Evolutionary conservation across 306 rosid species (phyloP).

Genomic region (Prunus mira): DNA sequence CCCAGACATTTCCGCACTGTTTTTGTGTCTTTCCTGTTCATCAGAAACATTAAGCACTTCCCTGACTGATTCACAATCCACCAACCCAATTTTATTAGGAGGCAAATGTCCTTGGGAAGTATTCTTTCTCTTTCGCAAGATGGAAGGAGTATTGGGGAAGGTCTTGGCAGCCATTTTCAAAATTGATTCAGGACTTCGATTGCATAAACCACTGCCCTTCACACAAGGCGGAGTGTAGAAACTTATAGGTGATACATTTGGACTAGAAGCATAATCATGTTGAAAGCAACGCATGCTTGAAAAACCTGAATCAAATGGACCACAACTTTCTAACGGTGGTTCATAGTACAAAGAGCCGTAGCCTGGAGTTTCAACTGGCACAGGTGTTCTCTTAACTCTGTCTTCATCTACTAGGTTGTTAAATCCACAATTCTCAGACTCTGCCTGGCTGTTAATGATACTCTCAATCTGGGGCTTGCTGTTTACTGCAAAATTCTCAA

Average conservation of each 20-base stretch:
- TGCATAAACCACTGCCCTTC: slow-evolving; percentile 45
- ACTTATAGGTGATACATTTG: slow-evolving; percentile 50
- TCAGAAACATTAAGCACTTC: slow-evolving; percentile 30
- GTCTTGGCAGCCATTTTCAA: slow-evolving; percentile 82
- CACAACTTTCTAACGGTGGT: slow-evolving; percentile 58
- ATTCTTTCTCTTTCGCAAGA: slow-evolving; percentile 70
- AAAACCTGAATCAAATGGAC: slow-evolving; percentile 53
- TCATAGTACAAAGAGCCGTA: slow-evolving; percentile 72
- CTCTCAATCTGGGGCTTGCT: slow-evolving; percentile 34
- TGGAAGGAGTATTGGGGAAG: slow-evolving; percentile 92
- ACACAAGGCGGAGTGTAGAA: slow-evolving; percentile 83
- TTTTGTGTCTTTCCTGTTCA: slow-evolving; percentile 33
- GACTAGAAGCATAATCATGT: slow-evolving; percentile 49
- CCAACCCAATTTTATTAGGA: slow-evolving; percentile 37
- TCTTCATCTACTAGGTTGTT: slow-evolving; percentile 39
- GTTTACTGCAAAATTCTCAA: slow-evolving; percentile 31
- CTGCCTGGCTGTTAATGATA: slow-evolving; percentile 19
- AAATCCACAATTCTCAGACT: slow-evolving; percentile 19
- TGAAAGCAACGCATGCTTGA: slow-evolving; percentile 38
- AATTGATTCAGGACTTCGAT: slow-evolving; percentile 79
- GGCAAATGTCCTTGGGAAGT: slow-evolving; percentile 33
- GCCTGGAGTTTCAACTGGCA: slow-evolving; percentile 43
- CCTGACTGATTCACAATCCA: slow-evolving; percentile 31
- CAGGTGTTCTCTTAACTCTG: slow-evolving; percentile 41
- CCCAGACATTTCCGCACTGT: slow-evolving; percentile 32